Percentiles rank a stretch among this genome's conserved stretches.
phyloP scores from a whole-genome alignment of 208 protist genomes.

The Trypanosoma caninum region DNA sequence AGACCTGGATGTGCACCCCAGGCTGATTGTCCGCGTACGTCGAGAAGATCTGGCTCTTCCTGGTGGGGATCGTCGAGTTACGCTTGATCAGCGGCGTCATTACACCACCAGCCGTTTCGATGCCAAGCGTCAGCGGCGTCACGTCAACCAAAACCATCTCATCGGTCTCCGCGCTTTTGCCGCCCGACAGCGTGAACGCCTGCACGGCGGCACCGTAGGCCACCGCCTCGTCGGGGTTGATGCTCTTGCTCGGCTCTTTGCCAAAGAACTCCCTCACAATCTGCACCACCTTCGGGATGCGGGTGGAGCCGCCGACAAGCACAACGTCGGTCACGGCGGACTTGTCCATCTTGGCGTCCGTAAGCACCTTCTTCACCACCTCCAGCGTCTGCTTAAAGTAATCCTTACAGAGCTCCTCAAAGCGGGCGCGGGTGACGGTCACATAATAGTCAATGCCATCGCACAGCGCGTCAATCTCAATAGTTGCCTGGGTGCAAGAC shows the following conservation, averaged over 20 bases:
- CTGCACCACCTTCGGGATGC: slow-evolving; percentile 97
- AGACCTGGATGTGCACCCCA: slow-evolving; percentile 99
- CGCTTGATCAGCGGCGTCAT: slow-evolving; percentile 89
- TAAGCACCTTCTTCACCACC: slow-evolving; percentile 84
- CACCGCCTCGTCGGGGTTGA: slow-evolving; percentile 97
- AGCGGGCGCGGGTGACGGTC: slow-evolving; percentile 94
- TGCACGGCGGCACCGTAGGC: slow-evolving; percentile 99
- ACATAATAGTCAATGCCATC: slow-evolving; percentile 96
- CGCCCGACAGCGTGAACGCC: slow-evolving; percentile 79
- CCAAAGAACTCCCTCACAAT: slow-evolving; percentile 66
- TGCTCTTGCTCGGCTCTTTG: slow-evolving; percentile 93
- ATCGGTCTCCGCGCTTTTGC: slow-evolving; percentile 74
- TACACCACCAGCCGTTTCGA: slow-evolving; percentile 94
- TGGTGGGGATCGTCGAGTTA: slow-evolving; percentile 89
- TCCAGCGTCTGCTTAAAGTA: slow-evolving; percentile 79
- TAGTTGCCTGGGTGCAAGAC: slow-evolving; percentile 71
- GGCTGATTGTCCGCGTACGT: slow-evolving; percentile 97
- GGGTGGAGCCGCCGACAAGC: slow-evolving; percentile 94
- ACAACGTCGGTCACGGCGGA: slow-evolving; percentile 89
- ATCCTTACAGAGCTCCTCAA: slow-evolving; percentile 94
- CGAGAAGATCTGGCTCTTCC: slow-evolving; percentile 95
- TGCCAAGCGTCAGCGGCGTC: slow-evolving; percentile 95
- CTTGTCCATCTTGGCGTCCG: slow-evolving; percentile 84
- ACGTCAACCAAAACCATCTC: slow-evolving; percentile 96
- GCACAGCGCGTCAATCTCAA: slow-evolving; percentile 95